phyloP scores from a whole-genome alignment of 2,329 filamentous ascomycete species.

The Curvularia eragrostidis region DNA sequence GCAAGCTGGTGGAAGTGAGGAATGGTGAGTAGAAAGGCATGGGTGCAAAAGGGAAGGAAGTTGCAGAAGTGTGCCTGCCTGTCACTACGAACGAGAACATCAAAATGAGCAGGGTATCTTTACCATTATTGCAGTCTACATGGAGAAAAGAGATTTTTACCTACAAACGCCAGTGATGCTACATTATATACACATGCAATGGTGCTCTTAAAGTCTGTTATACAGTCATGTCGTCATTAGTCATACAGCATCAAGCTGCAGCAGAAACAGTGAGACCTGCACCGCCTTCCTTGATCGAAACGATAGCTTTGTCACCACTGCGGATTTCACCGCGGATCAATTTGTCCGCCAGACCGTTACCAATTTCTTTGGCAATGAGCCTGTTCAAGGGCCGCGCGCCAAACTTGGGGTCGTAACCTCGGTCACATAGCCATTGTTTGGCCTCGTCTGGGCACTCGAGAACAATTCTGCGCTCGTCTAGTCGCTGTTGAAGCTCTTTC shows the following conservation, averaged over 20 bases:
- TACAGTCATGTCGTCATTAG: slow-evolving; percentile 36
- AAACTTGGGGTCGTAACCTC: slow-evolving; percentile 89
- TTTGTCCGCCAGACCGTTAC: slow-evolving; percentile 85
- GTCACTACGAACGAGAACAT: slow-evolving; percentile 1
- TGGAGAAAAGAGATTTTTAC: slow-evolving; percentile 14
- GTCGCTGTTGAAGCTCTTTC: slow-evolving; percentile 78
- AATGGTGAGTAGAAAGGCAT: not conserved
- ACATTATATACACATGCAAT: slow-evolving; percentile 23
- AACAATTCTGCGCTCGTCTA: slow-evolving; percentile 84
- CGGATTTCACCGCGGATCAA: slow-evolving; percentile 87
- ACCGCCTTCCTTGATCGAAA: slow-evolving; percentile 67
- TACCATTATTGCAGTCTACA: slow-evolving; percentile 15
- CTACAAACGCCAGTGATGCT: slow-evolving; percentile 16
- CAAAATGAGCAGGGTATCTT: slow-evolving; percentile 10
- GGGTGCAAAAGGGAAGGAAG: slow-evolving; percentile 24
- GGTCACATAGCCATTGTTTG: slow-evolving; percentile 84
- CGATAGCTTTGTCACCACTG: slow-evolving; percentile 74
- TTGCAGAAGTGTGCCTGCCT: slow-evolving; percentile 24
- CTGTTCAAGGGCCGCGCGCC: slow-evolving; percentile 91
- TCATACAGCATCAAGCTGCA: slow-evolving; percentile 16
- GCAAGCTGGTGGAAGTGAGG: not conserved
- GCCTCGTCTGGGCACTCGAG: slow-evolving; percentile 74
- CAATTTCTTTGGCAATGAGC: slow-evolving; percentile 87
- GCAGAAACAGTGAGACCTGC: slow-evolving; percentile 37
- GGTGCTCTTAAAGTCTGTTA: slow-evolving; percentile 12